phyloP scores from a whole-genome alignment of 2,329 filamentous ascomycete species.

The Hortaea sp. region DNA sequence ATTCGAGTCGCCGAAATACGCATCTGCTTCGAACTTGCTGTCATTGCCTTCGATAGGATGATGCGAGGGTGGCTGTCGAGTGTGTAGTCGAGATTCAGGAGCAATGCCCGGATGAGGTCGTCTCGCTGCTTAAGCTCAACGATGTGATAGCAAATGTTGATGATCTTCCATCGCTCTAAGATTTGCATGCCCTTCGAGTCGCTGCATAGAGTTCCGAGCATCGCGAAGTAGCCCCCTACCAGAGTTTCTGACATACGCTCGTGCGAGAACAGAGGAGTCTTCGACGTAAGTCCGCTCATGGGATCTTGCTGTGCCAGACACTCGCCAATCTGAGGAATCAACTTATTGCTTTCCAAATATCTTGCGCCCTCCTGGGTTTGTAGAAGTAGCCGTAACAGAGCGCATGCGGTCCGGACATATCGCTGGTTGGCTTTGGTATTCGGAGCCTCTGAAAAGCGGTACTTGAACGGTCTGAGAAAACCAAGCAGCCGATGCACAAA shows the following conservation, averaged over 20 bases:
- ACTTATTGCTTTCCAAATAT: slow-evolving; percentile 83
- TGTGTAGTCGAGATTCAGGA: slow-evolving; percentile 87
- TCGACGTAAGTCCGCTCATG: slow-evolving; percentile 62
- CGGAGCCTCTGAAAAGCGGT: slow-evolving; percentile 79
- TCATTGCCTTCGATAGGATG: slow-evolving; percentile 86
- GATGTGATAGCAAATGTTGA: slow-evolving; percentile 99
- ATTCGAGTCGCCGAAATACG: slow-evolving; percentile 82
- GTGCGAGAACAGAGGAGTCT: slow-evolving; percentile 78
- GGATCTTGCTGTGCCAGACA: slow-evolving; percentile 92
- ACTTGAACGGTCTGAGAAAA: slow-evolving; percentile 95
- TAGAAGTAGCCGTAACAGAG: slow-evolving; percentile 74
- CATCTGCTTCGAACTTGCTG: slow-evolving; percentile 80
- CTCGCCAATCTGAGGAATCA: slow-evolving; percentile 87
- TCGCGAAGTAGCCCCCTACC: slow-evolving; percentile 85
- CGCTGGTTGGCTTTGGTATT: slow-evolving; percentile 91
- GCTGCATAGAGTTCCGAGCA: slow-evolving; percentile 77
- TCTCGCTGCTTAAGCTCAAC: slow-evolving; percentile 83
- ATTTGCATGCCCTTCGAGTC: slow-evolving; percentile 77
- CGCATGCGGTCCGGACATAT: slow-evolving; percentile 82
- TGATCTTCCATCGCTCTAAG: slow-evolving; percentile 92
- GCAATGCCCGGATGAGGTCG: slow-evolving; percentile 77
- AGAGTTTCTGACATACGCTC: slow-evolving; percentile 79
- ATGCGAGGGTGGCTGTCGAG: slow-evolving; percentile 78
- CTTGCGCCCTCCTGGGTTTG: slow-evolving; percentile 76
- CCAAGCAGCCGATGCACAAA: slow-evolving; percentile 91